Percentiles rank a stretch among this genome's conserved stretches.
Conservation (phyloP, 2,329 filamentous ascomycete species). For the Myriosclerotinia scirpicola region DNA sequence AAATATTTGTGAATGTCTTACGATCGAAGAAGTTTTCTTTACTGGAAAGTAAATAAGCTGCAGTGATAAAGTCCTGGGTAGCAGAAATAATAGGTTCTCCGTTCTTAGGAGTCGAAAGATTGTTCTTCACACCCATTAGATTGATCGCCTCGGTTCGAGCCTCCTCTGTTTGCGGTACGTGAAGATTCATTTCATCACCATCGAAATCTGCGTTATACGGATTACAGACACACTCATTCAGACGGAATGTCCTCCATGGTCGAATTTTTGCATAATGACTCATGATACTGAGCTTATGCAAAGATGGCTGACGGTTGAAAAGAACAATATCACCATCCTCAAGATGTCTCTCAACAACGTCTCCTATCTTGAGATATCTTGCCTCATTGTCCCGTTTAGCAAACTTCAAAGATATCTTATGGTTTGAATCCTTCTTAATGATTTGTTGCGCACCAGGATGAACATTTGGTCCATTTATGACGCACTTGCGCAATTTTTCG, state of each 20-base stretch:
- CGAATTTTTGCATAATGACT: constrained; percentile 91
- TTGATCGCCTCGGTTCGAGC: constrained; percentile 92
- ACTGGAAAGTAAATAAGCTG: constrained; percentile 83
- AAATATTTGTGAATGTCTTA: constrained; percentile 83
- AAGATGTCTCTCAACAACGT: constrained; percentile 90
- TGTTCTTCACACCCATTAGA: constrained; percentile 97
- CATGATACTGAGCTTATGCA: constrained; percentile 98
- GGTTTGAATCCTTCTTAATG: constrained; percentile 65
- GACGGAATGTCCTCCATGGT: constrained; percentile 90
- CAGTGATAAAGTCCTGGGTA: constrained; percentile 99
- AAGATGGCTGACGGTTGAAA: constrained; percentile 95
- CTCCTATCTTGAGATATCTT: constrained; percentile 73
- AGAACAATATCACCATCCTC: constrained; percentile 95
- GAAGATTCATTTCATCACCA: constrained; percentile 98
- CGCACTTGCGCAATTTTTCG: constrained; percentile 71
- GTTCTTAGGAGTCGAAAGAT: constrained; percentile 93
- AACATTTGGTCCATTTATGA: constrained; percentile 71
- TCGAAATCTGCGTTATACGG: constrained; percentile 99
- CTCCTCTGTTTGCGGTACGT: constrained; percentile 97
- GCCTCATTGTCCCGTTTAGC: constrained; percentile 71
- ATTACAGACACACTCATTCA: constrained; percentile 97
- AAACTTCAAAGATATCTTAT: constrained; percentile 75
- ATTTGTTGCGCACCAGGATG: constrained; percentile 90
- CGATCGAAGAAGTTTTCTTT: constrained; percentile 94
- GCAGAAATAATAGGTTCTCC: constrained; percentile 97